phyloP scores from a whole-genome alignment of 1,284 basidiomycete species.

The Stygiomarasmius scandens region DNA sequence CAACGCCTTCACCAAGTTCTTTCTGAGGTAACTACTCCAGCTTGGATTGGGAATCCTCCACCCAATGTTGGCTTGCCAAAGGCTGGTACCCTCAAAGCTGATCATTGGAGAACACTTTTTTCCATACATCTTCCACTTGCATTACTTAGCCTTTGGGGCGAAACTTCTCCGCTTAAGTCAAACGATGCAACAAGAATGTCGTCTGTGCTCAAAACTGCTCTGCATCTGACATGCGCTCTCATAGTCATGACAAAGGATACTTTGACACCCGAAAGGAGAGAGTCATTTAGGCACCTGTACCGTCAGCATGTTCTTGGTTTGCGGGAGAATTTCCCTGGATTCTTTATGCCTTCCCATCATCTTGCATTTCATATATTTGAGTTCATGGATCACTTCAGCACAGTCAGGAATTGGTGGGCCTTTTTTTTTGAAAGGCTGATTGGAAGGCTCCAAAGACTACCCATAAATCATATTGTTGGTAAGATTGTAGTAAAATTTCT shows the following conservation, averaged over 20 bases:
- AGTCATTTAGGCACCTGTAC: background rate
- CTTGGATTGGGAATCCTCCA: slow-evolving; percentile 7
- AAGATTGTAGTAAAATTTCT: background rate
- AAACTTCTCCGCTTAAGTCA: background rate
- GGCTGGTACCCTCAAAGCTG: slow-evolving; percentile 11
- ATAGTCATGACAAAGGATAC: slow-evolving; percentile 4
- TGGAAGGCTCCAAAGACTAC: slow-evolving; percentile 6
- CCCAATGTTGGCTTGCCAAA: slow-evolving; percentile 1
- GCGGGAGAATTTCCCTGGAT: slow-evolving; percentile 9
- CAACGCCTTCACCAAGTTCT: slow-evolving; percentile 2
- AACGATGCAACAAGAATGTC: background rate
- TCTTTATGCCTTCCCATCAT: slow-evolving; percentile 9
- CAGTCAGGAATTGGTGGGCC: slow-evolving; percentile 6
- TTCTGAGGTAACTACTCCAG: background rate
- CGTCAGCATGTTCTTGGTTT: slow-evolving; percentile 8
- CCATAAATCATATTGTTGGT: slow-evolving; percentile 9
- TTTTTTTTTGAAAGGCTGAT: slow-evolving; percentile 9
- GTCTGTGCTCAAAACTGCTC: slow-evolving; percentile 2
- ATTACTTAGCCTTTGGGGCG: slow-evolving; percentile 5
- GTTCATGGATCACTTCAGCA: slow-evolving; percentile 6
- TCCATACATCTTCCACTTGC: slow-evolving; percentile 11
- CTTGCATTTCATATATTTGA: slow-evolving; percentile 11
- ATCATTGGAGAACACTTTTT: slow-evolving; percentile 9
- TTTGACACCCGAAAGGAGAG: background rate
- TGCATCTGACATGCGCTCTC: slow-evolving; percentile 5